A percentile compares a stretch with the other conserved stretches of the same genome.
phyloP scores from a whole-genome alignment of 2,329 filamentous ascomycete species.

The Fusarium sp. region DNA sequence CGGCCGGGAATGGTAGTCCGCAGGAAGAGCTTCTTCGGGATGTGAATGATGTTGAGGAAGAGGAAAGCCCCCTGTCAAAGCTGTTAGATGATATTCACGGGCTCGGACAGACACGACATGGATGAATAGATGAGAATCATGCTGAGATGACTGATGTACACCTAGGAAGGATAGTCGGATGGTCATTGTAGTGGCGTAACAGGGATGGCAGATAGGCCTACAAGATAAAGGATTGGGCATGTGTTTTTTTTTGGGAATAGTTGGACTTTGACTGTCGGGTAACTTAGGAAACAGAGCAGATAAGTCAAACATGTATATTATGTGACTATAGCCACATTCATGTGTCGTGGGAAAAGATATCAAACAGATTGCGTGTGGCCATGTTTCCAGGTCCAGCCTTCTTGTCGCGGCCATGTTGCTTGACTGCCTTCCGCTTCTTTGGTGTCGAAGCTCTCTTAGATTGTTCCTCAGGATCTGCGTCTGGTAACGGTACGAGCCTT shows the following conservation, averaged over 20 bases:
- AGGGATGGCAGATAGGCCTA: neutral
- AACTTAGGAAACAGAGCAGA: neutral
- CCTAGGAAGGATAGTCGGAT: slow-evolving; percentile 4
- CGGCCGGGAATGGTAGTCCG: slow-evolving; percentile 56
- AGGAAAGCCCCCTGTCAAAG: slow-evolving; percentile 40
- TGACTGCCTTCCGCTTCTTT: slow-evolving; percentile 24
- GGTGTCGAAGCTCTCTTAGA: neutral
- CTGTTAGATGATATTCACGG: slow-evolving; percentile 54
- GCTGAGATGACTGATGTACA: slow-evolving; percentile 20
- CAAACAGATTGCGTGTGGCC: slow-evolving; percentile 41
- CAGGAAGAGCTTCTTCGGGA: slow-evolving; percentile 67
- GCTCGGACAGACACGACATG: slow-evolving; percentile 2
- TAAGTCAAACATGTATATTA: neutral
- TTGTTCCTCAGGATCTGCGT: neutral
- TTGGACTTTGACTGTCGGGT: neutral
- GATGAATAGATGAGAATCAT: slow-evolving; percentile 30
- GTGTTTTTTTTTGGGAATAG: neutral
- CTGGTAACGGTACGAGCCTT: slow-evolving; percentile 33
- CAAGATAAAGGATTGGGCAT: neutral
- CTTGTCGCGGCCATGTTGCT: slow-evolving; percentile 7
- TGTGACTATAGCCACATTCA: slow-evolving; percentile 4
- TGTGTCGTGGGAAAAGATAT: slow-evolving; percentile 36
- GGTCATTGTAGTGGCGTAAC: slow-evolving; percentile 20
- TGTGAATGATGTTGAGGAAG: slow-evolving; percentile 51
- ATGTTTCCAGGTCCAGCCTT: slow-evolving; percentile 9